Evolutionary conservation across 257 asterid species (phyloP), one percentile per base, ranked within the genome.

Genomic region (Cruciata laevipes): DNA sequence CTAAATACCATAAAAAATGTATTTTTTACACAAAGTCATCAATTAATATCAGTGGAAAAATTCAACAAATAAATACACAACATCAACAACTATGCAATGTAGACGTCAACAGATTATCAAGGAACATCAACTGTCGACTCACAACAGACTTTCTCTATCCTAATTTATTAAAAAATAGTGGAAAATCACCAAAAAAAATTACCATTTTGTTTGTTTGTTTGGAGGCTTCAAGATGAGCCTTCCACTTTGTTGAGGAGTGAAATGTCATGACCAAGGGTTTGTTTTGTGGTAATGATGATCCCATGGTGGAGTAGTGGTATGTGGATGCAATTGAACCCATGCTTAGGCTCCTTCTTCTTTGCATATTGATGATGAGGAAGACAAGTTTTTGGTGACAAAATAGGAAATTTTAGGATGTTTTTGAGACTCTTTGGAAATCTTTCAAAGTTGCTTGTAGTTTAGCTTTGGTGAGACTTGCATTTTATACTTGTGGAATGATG

Each of bases 201-300:
- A 85, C 86, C 80, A 85, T 67, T 68, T 77, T 83, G 40, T 70
- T 53, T 52, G 79, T 59, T 56, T 61, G 65, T 62, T 77, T 85
- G 4, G 80, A 81, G 44, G 83, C 77, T 65, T 79, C 82, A 70
- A 83, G 81, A 79, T 85, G 82, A 72, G 63, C 67, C 74, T 69
- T 83, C 91, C 88, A 85, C 65, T 79, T 79, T 3, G 82, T 53
- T 66, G 86, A 76, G 65, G 88, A 85, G 61, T 77, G 85, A 66
- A 79, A 85, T 51, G 83, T 79, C 67, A 65, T 52, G 25, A 85
- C 80, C 35, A 64, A 74, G 63, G 83, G 67, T n/a, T 58, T 79
- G 73, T 53, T 69, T 40, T 74, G 5, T 66, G 83, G 11, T 24
- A 67, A 57, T 24, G 76, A 57, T 25, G 33, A 63, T 53, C 58